Base-by-base conservation (phyloP, 2,329 filamentous ascomycete genomes). In the Microdochium nivale region DNA sequence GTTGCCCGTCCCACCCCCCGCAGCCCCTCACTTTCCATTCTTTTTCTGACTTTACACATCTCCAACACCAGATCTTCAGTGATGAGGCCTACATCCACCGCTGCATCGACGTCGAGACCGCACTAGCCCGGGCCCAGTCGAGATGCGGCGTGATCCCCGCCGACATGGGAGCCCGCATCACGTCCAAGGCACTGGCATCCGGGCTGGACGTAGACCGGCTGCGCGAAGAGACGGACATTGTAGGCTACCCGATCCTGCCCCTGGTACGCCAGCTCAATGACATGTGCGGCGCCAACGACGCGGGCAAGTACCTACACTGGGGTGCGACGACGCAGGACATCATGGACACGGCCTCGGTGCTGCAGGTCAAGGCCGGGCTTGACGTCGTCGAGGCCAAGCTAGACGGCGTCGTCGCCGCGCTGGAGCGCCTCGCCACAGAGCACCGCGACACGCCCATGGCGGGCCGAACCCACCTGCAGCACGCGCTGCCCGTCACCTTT, bases 291-390 rank as follows among this genome's bases (percentile, higher is more conserved):
- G 64, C 66, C 3, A 65, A 69, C 2, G 65, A 65, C 30, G 57
- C 64, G 4, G 68, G 62, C n/a, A 67, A 70, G 53, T 80, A 78
- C 56, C 71, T 81, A 11, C 78, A 81, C 58, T 80, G 78, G 77
- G 78, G 78, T 9, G 77, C 78, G 1, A 81, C 78, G 0, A 81
- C 78, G 0, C 78, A 81, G 55, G 78, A 81, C 56, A 80, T 81
- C 53, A 80, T 80, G 77, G 78, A 81, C 55, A 65, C 73, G 0
- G 78, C 77, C 0, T 74, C 70, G 13, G 65, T 79, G 1, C 58
- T 81, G 9, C 78, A 81, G 56, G 78, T 80, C 60, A 74, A 76
- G 43, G 56, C 69, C 13, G 77, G 77, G 0, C 62, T 81, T 14
- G 61, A 64, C 1, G 69, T 81, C 16, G 68, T 81, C 3, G 69